phyloP scores from a whole-genome alignment of 208 protist species.

The Acanthamoeba rhysodes region DNA sequence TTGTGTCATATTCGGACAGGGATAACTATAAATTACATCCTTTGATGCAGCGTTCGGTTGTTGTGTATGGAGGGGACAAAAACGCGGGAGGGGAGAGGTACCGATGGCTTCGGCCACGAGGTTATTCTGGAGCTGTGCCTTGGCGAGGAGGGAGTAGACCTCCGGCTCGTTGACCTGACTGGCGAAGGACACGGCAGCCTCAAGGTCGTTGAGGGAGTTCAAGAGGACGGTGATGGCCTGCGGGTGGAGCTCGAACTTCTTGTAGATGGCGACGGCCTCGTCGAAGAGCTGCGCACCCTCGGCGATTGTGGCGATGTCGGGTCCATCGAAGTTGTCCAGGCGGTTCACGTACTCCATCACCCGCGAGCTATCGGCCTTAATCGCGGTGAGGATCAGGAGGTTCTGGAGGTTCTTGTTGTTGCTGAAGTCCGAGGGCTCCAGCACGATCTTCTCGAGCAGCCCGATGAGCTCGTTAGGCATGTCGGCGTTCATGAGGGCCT shows the following conservation, averaged over 20 bases:
- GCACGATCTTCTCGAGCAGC: constrained; percentile 99
- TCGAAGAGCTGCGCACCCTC: constrained; percentile 96
- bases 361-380: constrained; percentile 95
- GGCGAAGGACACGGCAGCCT: constrained; percentile 97
- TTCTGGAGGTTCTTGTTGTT: constrained; percentile 99
- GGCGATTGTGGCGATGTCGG: constrained; percentile 98
- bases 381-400: constrained; percentile 99
- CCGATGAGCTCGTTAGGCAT: constrained; percentile 99
- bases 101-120: constrained; percentile 97
- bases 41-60: background rate
- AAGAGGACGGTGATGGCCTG: constrained; percentile 98
- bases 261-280: constrained; percentile 99
- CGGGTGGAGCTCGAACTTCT: constrained; percentile 97
- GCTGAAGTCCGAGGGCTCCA: constrained; percentile 97
- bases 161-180: constrained; percentile 94
- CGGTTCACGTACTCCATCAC: constrained; percentile 99
- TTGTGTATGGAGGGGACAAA: background rate
- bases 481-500: constrained; percentile 99
- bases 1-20: constrained; percentile 73
- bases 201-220: constrained; percentile 90
- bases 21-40: constrained; percentile 63
- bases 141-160: constrained; percentile 97
- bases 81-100: constrained; percentile 56
- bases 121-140: constrained; percentile 94
- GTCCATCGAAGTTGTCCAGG: constrained; percentile 99